Conservation (phyloP, 1,284 basidiomycete species). For the Athelia sp. region DNA sequence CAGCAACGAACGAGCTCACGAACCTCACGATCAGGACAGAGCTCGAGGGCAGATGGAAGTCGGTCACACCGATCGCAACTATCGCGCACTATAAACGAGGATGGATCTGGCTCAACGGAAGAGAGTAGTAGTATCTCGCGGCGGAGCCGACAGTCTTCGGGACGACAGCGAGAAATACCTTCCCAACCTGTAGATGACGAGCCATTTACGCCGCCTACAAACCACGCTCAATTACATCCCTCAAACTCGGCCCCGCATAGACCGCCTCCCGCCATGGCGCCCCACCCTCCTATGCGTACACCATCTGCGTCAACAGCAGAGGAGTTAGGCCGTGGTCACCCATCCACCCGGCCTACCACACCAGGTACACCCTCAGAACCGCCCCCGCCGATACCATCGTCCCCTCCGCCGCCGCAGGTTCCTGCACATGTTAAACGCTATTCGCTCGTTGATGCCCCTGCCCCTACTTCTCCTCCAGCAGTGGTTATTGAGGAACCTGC, state of each 20-base stretch:
- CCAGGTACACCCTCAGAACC: slow-evolving; percentile 22
- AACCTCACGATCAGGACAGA: slow-evolving; percentile 35
- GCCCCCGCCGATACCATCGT: slow-evolving; percentile 6
- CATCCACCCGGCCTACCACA: slow-evolving; percentile 22
- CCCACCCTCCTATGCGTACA: slow-evolving; percentile 6
- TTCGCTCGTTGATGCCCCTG: slow-evolving; percentile 67
- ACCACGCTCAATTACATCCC: neutral
- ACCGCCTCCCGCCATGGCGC: slow-evolving; percentile 12
- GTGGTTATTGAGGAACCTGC: slow-evolving; percentile 54
- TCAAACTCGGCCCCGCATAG: slow-evolving; percentile 7
- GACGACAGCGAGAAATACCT: slow-evolving; percentile 6
- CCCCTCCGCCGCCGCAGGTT: slow-evolving; percentile 23
- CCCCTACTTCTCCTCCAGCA: slow-evolving; percentile 28
- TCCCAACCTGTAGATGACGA: neutral
- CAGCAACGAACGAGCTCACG: slow-evolving; percentile 50
- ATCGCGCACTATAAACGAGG: slow-evolving; percentile 26
- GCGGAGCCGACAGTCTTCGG: slow-evolving; percentile 8
- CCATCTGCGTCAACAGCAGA: neutral
- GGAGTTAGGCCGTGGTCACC: neutral
- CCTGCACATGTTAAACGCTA: slow-evolving; percentile 68
- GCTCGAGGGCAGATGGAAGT: slow-evolving; percentile 32
- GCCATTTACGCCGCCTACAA: neutral
- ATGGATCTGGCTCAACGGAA: slow-evolving; percentile 19
- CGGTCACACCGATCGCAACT: slow-evolving; percentile 36
- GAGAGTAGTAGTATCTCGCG: slow-evolving; percentile 12